Evolutionary conservation across 768 basidiomycete genomes (phyloP), one percentile per base, ranked within the genome.

Genomic region (Asterophora lycoperdoides): DNA sequence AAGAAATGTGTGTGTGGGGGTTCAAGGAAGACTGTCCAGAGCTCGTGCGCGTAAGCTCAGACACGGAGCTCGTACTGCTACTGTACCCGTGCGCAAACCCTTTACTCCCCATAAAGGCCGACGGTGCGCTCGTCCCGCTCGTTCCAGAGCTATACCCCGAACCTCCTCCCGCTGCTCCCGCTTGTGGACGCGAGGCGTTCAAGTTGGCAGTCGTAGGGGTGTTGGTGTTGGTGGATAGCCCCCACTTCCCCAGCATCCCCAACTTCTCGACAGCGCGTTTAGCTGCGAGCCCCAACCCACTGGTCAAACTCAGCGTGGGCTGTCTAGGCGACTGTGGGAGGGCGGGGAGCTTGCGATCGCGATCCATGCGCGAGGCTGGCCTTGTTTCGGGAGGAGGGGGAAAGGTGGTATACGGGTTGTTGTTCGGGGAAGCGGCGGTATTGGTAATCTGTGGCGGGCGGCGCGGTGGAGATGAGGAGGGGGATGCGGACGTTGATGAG

Each of bases 181-280:
- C 30, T 13, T 13, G 9, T 32, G 9, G 9, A 9, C 13, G 30
- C 8, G 8, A 8, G 9, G 30, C 30, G 13, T 32, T 32, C 8
- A 9, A 32, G 13, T 2, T 13, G 4, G 30, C 30, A 32, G 30
- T 4, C 30, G 13, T 13, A 13, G 8, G 3, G 9, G 30, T 13
- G 13, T 32, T 32, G 9, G 9, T 8, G 30, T 9, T 32, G 9
- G 30, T 13, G 9, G 30, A 13, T 3, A 67, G 60, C 48, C 68
- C 80, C 77, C 76, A 83, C 17, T 78, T 82, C 34, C 80, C 76
- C 33, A 51, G 48, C 32, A 55, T 38, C 8, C 83, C 82, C 72
- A 89, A 79, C 64, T 80, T 84, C 68, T 89, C 87, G 3, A 86
- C 86, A 3, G 89, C 86, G 48, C 84, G 77, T 59, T 82, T 84